Evolutionary conservation across 768 basidiomycete species (phyloP).

Genomic region (Polyporus arcularius): DNA sequence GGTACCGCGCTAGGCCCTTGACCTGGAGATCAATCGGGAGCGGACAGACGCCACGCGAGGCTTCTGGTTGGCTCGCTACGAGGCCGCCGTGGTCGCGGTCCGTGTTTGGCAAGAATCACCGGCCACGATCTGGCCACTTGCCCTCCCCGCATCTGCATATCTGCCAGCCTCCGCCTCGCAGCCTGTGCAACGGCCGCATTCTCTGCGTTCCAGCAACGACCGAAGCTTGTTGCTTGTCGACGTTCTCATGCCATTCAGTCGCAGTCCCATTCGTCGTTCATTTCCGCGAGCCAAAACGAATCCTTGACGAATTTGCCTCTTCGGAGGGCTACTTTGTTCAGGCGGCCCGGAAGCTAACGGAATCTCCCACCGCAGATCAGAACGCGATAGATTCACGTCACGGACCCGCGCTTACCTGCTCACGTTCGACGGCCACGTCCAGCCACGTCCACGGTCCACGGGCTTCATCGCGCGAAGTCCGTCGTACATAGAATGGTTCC

Average conservation of each 20-base stretch:
- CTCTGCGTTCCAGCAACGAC: not conserved
- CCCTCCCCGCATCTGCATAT: not conserved
- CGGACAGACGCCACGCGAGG: conserved; percentile 5
- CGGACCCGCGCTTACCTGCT: not conserved
- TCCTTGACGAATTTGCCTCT: conserved; percentile 2
- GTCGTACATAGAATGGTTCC: not conserved
- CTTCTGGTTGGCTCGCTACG: not conserved
- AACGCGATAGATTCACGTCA: not conserved
- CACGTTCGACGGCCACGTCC: not conserved
- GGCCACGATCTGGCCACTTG: not conserved
- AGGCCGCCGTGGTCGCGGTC: not conserved
- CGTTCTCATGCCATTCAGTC: conserved; percentile 14
- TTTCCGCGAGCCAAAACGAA: not conserved
- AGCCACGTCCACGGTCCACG: no score
- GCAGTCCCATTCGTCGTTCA: not conserved
- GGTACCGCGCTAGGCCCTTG: conserved; percentile 16
- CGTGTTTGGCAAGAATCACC: conserved; percentile 5
- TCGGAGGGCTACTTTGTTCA: conserved; percentile 15
- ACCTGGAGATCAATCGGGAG: conserved; percentile 9
- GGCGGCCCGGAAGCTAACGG: conserved; percentile 6
- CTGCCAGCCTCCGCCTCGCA: no score
- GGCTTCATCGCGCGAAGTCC: not conserved
- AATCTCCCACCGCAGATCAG: not conserved
- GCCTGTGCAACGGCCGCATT: no score
- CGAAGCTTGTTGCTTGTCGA: not conserved